Base-by-base conservation (phyloP, 2,329 filamentous ascomycete species). In the Alternaria longipes region DNA sequence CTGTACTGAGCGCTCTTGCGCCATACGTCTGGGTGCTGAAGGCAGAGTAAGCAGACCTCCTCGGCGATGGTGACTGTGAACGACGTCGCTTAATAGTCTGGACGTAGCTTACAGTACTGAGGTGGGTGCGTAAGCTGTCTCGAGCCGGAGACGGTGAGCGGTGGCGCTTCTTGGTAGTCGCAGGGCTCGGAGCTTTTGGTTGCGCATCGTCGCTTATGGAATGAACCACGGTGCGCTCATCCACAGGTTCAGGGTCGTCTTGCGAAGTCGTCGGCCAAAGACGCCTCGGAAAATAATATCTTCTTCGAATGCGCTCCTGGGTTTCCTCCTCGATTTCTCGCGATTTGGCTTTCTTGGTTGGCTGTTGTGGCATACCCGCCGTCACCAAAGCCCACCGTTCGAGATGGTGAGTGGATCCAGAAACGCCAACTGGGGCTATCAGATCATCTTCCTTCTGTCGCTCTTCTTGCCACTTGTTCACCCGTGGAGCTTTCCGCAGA, bases 361-460 rank as follows among this genome's bases (percentile, higher is more conserved):
- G 41, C 1, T 59, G 36, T 24, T 61, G 55, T 5, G 44, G 32
- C 32, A 65, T 53, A 22, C 41, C 50, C 11, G 60, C 62, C 9
- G 65, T 67, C 16, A 42, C 18, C 6, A 63, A 28, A 9, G 60
- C 63, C 60, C 63, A 67, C 11, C 40, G 51, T 38, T 64, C 54
- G 26, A 67, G 65, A 42, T 52, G 38, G 16, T 53, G 22, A 8
- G 50, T 41, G 3, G 65, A 59, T 11, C 22, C 11, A 3, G 54
- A 58, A n/a, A 59, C 55, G 22, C 38, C 49, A 53, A 20, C 40
- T 7, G 58, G 63, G 4, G 56, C 59, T 22, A 66, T 67, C 11
- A 60, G 60, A 12, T 65, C 60, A 18, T 67, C 60, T 0, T 60
- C 53, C 22, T 46, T 56, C 24, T 63, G 52, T 8, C 50, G 45